These are phyloP conservation scores for Aspergillus aculeatinus DNA, from an alignment of 2,329 filamentous ascomycete species.

Conservation along the genomic window DNA sequence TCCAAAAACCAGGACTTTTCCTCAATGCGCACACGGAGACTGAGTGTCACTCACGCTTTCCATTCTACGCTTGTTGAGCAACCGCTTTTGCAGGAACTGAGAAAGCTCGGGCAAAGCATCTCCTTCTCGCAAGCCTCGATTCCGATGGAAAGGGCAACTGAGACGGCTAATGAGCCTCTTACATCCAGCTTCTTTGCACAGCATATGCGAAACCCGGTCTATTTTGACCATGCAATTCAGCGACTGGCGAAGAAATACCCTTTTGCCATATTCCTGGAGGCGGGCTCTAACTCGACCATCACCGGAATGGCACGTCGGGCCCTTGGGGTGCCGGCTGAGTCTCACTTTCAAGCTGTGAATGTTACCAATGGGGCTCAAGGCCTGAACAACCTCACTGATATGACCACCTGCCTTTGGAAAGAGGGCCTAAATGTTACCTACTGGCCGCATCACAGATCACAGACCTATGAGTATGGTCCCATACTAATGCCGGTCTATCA, in stretches of 20 bases:
- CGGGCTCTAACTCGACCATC: constrained; percentile 40
- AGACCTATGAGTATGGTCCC: constrained; percentile 26
- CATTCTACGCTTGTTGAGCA: no score
- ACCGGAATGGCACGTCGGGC: constrained; percentile 31
- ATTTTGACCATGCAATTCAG: constrained; percentile 46
- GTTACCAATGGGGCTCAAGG: constrained; percentile 10
- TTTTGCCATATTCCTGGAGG: constrained; percentile 42
- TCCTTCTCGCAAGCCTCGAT: no score
- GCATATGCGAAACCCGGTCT: constrained; percentile 48
- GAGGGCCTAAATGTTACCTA: constrained; percentile 34
- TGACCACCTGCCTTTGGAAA: constrained; percentile 42
- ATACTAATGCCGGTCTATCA: constrained; percentile 45
- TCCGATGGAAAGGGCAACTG: no score
- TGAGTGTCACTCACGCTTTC: no score
- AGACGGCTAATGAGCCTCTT: constrained; percentile 15
- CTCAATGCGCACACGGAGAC: no score
- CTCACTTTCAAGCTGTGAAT: constrained; percentile 18
- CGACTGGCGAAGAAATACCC: constrained; percentile 36
- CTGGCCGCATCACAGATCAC: constrained; percentile 40
- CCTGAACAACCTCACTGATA: constrained; percentile 23
- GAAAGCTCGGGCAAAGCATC: no score
- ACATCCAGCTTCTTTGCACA: constrained; percentile 20
- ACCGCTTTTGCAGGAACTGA: no score
- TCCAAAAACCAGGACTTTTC: no score
- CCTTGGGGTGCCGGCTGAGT: constrained; percentile 12